These are phyloP conservation scores for Fusarium redolens DNA, from an alignment of 2,329 filamentous ascomycete species.

Conservation along the genomic window DNA sequence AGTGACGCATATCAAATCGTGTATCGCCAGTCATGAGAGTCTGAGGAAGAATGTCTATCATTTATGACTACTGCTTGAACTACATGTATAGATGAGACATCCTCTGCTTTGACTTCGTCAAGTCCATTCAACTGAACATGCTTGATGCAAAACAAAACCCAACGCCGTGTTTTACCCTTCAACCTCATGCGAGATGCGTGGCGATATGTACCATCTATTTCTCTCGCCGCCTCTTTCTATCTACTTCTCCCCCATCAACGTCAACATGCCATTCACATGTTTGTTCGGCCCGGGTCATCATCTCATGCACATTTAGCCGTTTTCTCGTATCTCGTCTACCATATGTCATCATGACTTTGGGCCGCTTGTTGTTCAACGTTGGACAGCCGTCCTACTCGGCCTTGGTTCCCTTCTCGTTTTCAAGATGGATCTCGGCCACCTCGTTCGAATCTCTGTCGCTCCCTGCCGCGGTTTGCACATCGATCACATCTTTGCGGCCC, in stretches of 20 bases:
- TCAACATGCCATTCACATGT: constrained; percentile 27
- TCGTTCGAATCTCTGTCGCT: constrained; percentile 56
- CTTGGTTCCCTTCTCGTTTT: constrained; percentile 51
- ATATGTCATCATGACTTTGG: constrained; percentile 13
- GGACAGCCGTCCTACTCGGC: constrained; percentile 36
- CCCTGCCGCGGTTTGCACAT: constrained; percentile 52
- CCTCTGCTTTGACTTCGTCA: not conserved
- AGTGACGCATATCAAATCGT: not conserved
- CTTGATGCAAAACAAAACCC: constrained; percentile 28
- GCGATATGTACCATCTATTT: constrained; percentile 32
- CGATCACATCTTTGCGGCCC: constrained; percentile 53
- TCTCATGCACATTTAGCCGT: constrained; percentile 30
- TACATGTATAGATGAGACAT: constrained; percentile 16
- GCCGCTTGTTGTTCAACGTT: constrained; percentile 21
- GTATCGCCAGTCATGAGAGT: not conserved
- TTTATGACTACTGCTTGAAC: constrained; percentile 14
- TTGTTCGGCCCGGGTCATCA: constrained; percentile 11
- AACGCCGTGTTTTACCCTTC: constrained; percentile 29
- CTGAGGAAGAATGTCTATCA: constrained; percentile 15
- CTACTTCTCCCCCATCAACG: constrained; percentile 28
- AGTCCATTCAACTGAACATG: constrained; percentile 24
- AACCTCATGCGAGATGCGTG: constrained; percentile 12
- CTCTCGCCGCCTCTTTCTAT: constrained; percentile 32
- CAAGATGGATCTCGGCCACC: constrained; percentile 63
- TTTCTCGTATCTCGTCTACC: constrained; percentile 31